A percentile compares a stretch with the other conserved stretches of the same genome.
These are phyloP conservation scores for Fusarium sp. DNA, from an alignment of 2,329 filamentous ascomycete genomes.

Conservation along the genomic window DNA sequence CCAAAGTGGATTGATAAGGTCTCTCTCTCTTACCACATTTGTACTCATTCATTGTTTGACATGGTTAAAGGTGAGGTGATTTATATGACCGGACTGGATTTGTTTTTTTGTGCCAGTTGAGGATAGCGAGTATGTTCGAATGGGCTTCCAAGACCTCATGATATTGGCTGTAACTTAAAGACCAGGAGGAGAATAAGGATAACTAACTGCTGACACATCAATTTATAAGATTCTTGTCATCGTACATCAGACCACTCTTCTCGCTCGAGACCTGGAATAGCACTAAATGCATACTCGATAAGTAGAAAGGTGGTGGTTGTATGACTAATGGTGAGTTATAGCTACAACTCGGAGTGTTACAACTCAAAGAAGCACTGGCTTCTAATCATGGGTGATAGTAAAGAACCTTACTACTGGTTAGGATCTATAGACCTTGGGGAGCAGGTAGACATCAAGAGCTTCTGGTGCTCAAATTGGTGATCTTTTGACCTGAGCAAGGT, in stretches of 20 bases:
- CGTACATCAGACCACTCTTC: background rate
- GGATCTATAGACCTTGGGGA: background rate
- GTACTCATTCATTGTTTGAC: background rate
- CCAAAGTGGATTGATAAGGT: background rate
- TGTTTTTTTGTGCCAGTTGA: background rate
- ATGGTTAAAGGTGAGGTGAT: background rate
- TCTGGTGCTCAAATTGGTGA: background rate
- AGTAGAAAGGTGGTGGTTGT: background rate
- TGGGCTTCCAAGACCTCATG: too few species aligned
- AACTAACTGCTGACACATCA: background rate
- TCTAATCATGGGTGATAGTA: background rate
- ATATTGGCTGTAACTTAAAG: background rate
- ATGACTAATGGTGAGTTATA: background rate
- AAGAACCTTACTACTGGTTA: too few species aligned
- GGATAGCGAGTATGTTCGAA: too few species aligned
- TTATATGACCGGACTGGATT: background rate
- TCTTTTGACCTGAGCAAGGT: too few species aligned
- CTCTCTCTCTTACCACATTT: background rate
- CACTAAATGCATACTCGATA: background rate
- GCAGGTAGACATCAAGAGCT: background rate
- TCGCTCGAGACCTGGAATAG: background rate
- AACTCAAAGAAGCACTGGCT: background rate
- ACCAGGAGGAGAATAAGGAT: background rate
- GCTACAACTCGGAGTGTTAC: background rate
- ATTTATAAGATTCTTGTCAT: background rate